Base-by-base conservation (phyloP, 331 rosid genomes). In the Malus hybrid region DNA sequence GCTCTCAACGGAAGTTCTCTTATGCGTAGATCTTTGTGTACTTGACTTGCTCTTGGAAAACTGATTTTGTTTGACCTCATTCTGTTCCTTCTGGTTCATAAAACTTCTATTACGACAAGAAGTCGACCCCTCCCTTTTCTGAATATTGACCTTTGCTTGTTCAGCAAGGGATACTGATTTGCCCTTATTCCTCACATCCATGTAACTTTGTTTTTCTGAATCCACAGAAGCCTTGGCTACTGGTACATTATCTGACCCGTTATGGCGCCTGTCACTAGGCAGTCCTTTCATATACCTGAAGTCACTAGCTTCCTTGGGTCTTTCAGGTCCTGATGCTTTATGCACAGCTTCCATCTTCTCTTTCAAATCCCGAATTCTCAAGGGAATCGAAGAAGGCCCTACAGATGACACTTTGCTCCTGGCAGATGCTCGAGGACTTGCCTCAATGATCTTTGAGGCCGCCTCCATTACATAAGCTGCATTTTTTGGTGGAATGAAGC, bases 371-470 rank as follows among this genome's bases (percentile, higher is more conserved):
- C 86, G 81, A 83, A 91, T 91, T 80, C 88, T 87, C 82, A 91
- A 70, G 29, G 97, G 92, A 75, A 88, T 86, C 44, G 94, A 84
- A 55, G 97, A 80, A 71, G 90, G 74, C 79, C 90, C 85, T 1
- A 77, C 33, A 6, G 87, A 14, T 42, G 88, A 64, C 54, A 39
- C 71, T 80, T 81, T 86, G 80, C 82, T 82, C 83, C 73, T 86
- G 69, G 59, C 69, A 74, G 86, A 76, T n/a, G 85, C 82, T 81
- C 73, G 86, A 24, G 98, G 98, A 80, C 83, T 91, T 48, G 89
- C 84, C 77, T 87, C 96, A 69, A 89, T 88, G 75, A 93, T 90
- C 87, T 88, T 93, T 54, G 97, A 91, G 79, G 93, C 94, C 29
- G 91, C 97, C 80, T 93, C 98, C 93, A 93, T 85, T 56, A 90